These are phyloP conservation scores for Seminavis robusta DNA, from an alignment of 108 stramenopile species.

Conservation along the genomic window DNA sequence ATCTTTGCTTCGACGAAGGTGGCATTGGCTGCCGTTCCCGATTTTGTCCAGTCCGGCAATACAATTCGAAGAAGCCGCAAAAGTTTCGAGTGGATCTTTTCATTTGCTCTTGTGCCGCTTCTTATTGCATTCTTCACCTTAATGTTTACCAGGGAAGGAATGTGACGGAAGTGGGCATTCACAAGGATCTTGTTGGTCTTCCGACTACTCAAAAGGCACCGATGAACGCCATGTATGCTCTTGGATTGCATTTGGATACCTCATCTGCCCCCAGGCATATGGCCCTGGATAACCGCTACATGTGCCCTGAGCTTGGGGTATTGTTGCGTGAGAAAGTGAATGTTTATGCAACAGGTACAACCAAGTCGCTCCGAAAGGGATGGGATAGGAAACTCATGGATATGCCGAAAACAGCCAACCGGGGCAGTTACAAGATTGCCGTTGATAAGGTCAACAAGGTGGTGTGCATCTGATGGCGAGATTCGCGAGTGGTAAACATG, in stretches of 20 bases:
- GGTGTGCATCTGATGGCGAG: background rate
- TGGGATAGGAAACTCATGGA: no score
- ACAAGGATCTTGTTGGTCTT: background rate
- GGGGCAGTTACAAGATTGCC: no score
- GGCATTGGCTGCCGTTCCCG: conserved; percentile 10
- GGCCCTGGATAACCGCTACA: no score
- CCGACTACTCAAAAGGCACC: conserved; percentile 17
- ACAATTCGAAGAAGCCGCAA: conserved; percentile 19
- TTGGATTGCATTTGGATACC: no score
- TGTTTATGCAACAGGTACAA: no score
- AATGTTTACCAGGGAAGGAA: conserved; percentile 17
- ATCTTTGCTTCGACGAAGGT: conserved; percentile 17
- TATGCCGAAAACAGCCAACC: no score
- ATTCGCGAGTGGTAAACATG: conserved; percentile 11
- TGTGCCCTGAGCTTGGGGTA: no score
- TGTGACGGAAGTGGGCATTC: conserved; percentile 1
- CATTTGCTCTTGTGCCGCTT: background rate
- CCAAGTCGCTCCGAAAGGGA: no score
- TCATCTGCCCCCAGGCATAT: no score
- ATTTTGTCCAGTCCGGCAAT: conserved; percentile 14
- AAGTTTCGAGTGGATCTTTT: conserved; percentile 16
- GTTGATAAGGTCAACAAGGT: background rate
- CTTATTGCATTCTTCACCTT: conserved; percentile 7
- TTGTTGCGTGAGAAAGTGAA: no score
- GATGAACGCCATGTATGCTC: background rate